phyloP scores from a whole-genome alignment of 169 alveolate genomes.

The Neospora caninum region DNA sequence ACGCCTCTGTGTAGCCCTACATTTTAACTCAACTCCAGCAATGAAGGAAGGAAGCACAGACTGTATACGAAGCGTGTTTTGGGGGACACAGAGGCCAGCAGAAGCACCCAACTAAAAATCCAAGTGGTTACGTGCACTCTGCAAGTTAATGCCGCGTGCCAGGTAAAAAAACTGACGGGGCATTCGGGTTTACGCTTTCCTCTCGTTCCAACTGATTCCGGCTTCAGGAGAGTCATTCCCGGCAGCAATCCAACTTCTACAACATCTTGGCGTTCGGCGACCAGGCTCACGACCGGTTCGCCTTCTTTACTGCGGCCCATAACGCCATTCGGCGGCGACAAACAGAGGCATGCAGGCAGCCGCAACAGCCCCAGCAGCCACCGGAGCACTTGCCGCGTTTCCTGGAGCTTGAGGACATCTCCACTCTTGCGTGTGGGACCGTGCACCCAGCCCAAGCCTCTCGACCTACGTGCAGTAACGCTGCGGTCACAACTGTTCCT shows the following conservation, averaged over 20 bases:
- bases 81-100: too few species aligned
- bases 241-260: neutral
- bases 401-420: neutral
- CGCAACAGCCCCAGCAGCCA: neutral
- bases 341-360: neutral
- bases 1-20: too few species aligned
- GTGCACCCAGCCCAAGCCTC: neutral
- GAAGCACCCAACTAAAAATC: too few species aligned
- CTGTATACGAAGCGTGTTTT: too few species aligned
- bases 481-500: too few species aligned
- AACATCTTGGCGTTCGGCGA: constrained; percentile 22
- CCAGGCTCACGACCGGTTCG: constrained; percentile 23
- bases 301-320: constrained; percentile 30
- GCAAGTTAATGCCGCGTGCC: too few species aligned
- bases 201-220: neutral
- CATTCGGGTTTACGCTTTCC: neutral
- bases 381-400: neutral
- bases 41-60: too few species aligned
- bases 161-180: too few species aligned
- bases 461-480: neutral
- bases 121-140: too few species aligned
- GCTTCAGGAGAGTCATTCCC: neutral
- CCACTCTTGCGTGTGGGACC: neutral
- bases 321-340: neutral
- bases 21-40: too few species aligned